These are phyloP conservation scores for Aspergillus indologenus DNA, from an alignment of 495 filamentous ascomycete genomes.

Conservation along the genomic window DNA sequence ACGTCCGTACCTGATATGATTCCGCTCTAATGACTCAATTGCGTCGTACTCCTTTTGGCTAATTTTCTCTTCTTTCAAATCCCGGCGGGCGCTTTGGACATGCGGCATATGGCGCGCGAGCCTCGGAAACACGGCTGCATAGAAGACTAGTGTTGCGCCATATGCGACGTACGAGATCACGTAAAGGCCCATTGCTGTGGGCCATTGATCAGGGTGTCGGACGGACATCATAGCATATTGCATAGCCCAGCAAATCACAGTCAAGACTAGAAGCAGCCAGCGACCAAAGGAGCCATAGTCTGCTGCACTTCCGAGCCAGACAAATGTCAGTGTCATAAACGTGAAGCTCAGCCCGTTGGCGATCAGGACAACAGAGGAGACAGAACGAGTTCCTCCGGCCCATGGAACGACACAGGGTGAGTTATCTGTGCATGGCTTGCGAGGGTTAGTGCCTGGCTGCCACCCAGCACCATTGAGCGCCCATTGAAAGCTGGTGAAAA, in stretches of 20 bases:
- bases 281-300: constrained; percentile 50
- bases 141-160: constrained; percentile 48
- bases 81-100: constrained; percentile 45
- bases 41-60: constrained; percentile 41
- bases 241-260: constrained; percentile 46
- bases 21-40: constrained; percentile 47
- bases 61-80: constrained; percentile 42
- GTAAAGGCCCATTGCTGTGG: constrained; percentile 46
- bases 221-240: constrained; percentile 49
- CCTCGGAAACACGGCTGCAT: constrained; percentile 48
- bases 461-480: constrained; percentile 42
- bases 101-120: constrained; percentile 47
- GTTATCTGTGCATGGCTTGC: constrained; percentile 36
- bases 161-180: constrained; percentile 48
- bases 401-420: constrained; percentile 47
- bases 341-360: constrained; percentile 51
- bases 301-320: constrained; percentile 47
- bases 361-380: constrained; percentile 46
- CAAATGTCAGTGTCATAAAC: constrained; percentile 49
- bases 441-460: constrained; percentile 42
- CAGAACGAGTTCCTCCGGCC: constrained; percentile 42
- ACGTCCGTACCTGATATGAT: constrained; percentile 41
- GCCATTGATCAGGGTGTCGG: constrained; percentile 44
- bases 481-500: constrained; percentile 40
- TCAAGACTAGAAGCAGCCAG: constrained; percentile 47